Base-by-base conservation (phyloP, 805 yeast species). In the Hanseniaspora singularis region DNA sequence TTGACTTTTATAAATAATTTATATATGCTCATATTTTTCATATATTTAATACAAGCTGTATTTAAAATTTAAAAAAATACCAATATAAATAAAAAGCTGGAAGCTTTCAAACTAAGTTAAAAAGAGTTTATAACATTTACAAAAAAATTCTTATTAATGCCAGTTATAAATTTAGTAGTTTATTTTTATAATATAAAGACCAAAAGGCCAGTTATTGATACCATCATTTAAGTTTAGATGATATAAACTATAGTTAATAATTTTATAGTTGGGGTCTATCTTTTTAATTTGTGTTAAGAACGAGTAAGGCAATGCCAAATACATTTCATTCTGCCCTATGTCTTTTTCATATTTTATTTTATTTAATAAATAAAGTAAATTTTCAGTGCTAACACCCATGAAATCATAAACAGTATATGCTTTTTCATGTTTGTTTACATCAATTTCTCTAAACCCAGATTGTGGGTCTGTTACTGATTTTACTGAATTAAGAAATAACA, bases 1-100 rank as follows among this genome's bases (percentile, higher is more conserved):
- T 89, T 65, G 99, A 94, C 51, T 92, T 92, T 74, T 92, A 92
- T 69, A 89, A 87, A 71, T 92, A 53, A n/a, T 7, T 4, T 18
- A n/a, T n/a, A n/a, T n/a, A n/a, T n/a, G n/a, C n/a, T n/a, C n/a
- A n/a, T n/a, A n/a, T n/a, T n/a, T n/a, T n/a, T n/a, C n/a, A n/a
- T n/a, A n/a, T n/a, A n/a, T n/a, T n/a, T n/a, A n/a, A n/a, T n/a
- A n/a, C n/a, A n/a, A n/a, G n/a, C n/a, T n/a, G n/a, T n/a, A n/a
- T n/a, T n/a, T n/a, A n/a, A n/a, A n/a, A n/a, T n/a, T n/a, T n/a
- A n/a, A n/a, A n/a, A n/a, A n/a, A n/a, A n/a, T n/a, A n/a, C n/a
- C n/a, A n/a, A n/a, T n/a, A n/a, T n/a, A n/a, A n/a, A n/a, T n/a
- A n/a, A n/a, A n/a, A n/a, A n/a, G n/a, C n/a, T n/a, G n/a, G n/a